Base-by-base conservation (phyloP, 2,329 filamentous ascomycete genomes). In the Talaromyces sp. region DNA sequence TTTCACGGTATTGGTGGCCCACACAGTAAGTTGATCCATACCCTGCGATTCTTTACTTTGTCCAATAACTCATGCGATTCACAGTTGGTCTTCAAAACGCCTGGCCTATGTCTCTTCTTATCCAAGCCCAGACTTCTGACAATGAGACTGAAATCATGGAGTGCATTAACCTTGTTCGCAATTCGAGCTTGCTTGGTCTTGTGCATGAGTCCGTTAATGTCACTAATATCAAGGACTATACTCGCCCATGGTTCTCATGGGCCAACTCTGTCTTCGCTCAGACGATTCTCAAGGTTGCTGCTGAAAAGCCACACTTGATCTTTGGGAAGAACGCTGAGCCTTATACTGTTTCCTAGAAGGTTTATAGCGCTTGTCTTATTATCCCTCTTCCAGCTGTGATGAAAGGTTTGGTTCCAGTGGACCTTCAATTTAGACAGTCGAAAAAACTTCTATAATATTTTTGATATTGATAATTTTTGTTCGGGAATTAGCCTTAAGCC, bases 211-310 rank as follows among this genome's bases (percentile, higher is more conserved):
- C 90, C 64, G 85, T 99, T 36, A 85, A 96, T 65, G 93, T 97
- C 4, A 86, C 93, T 56, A 76, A 82, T 53, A 75, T 80, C 30
- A 75, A 73, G 36, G 79, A 83, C 33, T 97, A 94, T 71, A 97
- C 93, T 1, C 81, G 91, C 59, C 91, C 88, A 67, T 97, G 93
- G 93, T 97, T 97, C 71, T 91, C 93, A 2, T 97, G 92, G 94
- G 94, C 94, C 10, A 99, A 99, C 64, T 94, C 91, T 1, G 91
- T 99, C 10, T 97, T 96, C 74, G 91, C 93, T 13, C 87, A 91
- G 71, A 96, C 92, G 0, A 90, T 99, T 41, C 76, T 99, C 47
- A 91, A 97, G 76, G 70, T 99, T 47, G 94, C 92, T 1, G 87
- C 88, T 73, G 80, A 93, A 69, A 96, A 96, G 73, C 94, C 94